These are phyloP conservation scores for Cryptococcus jaspeensis DNA, from an alignment of 1,284 basidiomycete species.

Conservation along the genomic window DNA sequence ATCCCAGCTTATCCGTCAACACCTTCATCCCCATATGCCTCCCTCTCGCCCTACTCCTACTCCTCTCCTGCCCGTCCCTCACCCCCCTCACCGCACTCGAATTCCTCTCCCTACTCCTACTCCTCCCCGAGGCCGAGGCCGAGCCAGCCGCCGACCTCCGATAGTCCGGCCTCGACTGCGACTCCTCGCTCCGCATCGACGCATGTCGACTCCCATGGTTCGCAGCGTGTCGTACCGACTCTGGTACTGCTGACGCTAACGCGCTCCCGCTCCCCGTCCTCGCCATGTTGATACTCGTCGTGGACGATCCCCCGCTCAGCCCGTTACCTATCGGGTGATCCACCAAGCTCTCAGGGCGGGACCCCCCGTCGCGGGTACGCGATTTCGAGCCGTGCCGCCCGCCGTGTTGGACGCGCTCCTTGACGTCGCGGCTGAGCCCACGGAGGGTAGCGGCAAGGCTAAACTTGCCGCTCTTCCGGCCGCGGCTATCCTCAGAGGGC, in stretches of 20 bases:
- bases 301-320: not conserved
- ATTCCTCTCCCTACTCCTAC: constrained; percentile 25
- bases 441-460: constrained; percentile 49
- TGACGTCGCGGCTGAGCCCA: constrained; percentile 47
- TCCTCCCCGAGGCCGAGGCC: constrained; percentile 16
- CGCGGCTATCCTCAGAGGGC: constrained; percentile 24
- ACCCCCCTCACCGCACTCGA: constrained; percentile 6
- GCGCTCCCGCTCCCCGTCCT: constrained; percentile 8
- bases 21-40: constrained; percentile 51
- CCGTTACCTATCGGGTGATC: not conserved
- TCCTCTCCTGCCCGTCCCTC: constrained; percentile 25
- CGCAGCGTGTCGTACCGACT: not conserved
- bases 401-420: constrained; percentile 32
- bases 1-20: constrained; percentile 43
- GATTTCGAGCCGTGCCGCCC: constrained; percentile 21
- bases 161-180: constrained; percentile 17
- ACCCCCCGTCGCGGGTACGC: constrained; percentile 13
- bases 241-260: not conserved
- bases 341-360: constrained; percentile 6
- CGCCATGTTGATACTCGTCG: constrained; percentile 7
- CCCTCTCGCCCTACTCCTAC: constrained; percentile 46
- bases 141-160: constrained; percentile 36
- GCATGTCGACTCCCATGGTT: not conserved
- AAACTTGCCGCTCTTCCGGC: constrained; percentile 39
- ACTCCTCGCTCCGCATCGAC: constrained; percentile 12